A percentile compares a stretch with the other conserved stretches of the same genome.
phyloP scores from a whole-genome alignment of 2,329 filamentous ascomycete genomes.

The Lasiodiplodia hormozganensis region DNA sequence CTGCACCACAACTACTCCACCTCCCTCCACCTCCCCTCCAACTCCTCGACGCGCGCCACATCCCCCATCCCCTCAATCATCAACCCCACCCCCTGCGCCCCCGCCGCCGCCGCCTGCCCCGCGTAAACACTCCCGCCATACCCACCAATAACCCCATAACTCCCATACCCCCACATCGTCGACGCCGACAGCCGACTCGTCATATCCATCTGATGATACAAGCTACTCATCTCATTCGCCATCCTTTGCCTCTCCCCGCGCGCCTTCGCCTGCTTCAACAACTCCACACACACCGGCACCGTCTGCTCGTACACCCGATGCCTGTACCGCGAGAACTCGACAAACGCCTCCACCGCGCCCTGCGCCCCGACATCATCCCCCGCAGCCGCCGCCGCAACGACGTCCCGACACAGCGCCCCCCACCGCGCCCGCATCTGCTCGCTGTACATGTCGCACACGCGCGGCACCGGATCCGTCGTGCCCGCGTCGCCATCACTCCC shows the following conservation, averaged over 20 bases:
- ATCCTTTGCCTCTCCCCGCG: not conserved
- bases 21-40: constrained; percentile 9
- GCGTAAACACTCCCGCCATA: not conserved
- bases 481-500: not conserved
- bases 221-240: not conserved
- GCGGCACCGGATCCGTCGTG: not conserved
- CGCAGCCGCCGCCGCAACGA: too few relatives aligned
- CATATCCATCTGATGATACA: not conserved
- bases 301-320: constrained; percentile 13
- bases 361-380: not conserved
- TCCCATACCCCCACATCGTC: not conserved
- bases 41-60: not conserved
- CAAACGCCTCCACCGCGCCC: not conserved
- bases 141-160: not conserved
- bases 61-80: constrained; percentile 52
- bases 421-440: not conserved
- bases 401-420: not conserved
- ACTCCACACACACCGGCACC: not conserved
- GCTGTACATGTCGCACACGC: constrained; percentile 18
- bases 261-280: not conserved
- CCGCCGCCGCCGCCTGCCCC: constrained; percentile 5
- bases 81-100: constrained; percentile 45
- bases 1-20: too few relatives aligned
- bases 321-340: not conserved
- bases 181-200: not conserved